Percentiles rank a stretch among this genome's conserved stretches.
These are phyloP conservation scores for Xylaria venustula DNA, from an alignment of 495 filamentous ascomycete genomes.

Conservation along the genomic window DNA sequence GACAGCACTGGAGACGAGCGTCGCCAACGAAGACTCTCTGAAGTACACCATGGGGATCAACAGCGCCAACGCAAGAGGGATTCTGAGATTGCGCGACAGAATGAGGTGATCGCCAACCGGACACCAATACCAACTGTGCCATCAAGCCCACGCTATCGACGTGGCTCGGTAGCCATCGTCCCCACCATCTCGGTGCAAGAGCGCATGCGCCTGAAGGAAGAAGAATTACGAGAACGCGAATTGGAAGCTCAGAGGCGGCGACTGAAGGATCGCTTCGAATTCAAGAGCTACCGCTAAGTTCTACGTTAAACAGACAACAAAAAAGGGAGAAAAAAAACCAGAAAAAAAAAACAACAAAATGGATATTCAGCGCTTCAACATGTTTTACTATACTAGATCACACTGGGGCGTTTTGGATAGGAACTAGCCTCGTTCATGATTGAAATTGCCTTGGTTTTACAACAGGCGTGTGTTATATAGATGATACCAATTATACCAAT, in stretches of 20 bases:
- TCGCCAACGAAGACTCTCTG: constrained; percentile 21
- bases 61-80: constrained; percentile 31
- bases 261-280: constrained; percentile 23
- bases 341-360: background rate
- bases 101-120: constrained; percentile 30
- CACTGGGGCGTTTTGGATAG: background rate
- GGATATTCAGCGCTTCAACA: background rate
- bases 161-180: constrained; percentile 26
- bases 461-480: constrained; percentile 1
- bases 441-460: background rate
- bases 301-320: background rate
- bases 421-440: background rate
- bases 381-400: constrained; percentile 11
- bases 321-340: background rate
- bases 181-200: constrained; percentile 18
- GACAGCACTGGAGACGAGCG: constrained; percentile 22
- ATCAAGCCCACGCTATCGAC: constrained; percentile 21
- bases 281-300: background rate
- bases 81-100: constrained; percentile 36
- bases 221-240: constrained; percentile 16
- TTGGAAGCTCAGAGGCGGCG: constrained; percentile 24
- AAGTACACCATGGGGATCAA: constrained; percentile 24
- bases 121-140: constrained; percentile 16
- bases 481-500: constrained; percentile 16
- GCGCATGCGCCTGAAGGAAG: constrained; percentile 17